phyloP scores from a whole-genome alignment of 2,329 filamentous ascomycete species.

The Arthroderma sp. region DNA sequence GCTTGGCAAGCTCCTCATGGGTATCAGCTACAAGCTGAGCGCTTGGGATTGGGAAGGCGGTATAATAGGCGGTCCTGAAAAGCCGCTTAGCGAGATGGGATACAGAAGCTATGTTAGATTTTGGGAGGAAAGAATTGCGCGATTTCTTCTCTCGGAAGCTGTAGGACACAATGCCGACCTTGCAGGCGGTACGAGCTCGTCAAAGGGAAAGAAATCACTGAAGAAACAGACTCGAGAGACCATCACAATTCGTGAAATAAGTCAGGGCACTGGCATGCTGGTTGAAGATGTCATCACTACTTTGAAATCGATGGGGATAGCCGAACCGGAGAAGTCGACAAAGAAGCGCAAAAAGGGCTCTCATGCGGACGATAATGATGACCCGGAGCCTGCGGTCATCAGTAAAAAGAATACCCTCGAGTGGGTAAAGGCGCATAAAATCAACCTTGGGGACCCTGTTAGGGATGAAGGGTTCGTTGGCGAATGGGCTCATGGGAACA shows the following conservation, averaged over 20 bases:
- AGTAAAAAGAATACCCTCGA: conserved; percentile 47
- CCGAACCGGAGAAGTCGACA: conserved; percentile 37
- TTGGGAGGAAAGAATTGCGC: conserved; percentile 72
- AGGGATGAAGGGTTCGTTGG: conserved; percentile 63
- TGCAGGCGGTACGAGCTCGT: conserved; percentile 8
- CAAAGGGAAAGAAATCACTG: conserved; percentile 25
- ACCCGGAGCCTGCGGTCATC: conserved; percentile 30
- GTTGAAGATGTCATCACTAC: conserved; percentile 70
- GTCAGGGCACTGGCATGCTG: conserved; percentile 67
- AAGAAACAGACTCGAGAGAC: conserved; percentile 32
- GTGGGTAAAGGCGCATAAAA: conserved; percentile 52
- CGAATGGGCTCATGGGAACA: conserved; percentile 43
- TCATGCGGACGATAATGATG: conserved; percentile 10
- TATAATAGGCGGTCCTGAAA: conserved; percentile 81
- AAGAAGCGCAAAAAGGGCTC: conserved; percentile 40
- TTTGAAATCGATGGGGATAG: conserved; percentile 65
- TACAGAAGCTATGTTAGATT: conserved; percentile 69
- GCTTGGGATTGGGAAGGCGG: conserved; percentile 52
- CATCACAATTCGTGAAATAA: conserved; percentile 58
- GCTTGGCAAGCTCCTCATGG: conserved; percentile 79
- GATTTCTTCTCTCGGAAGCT: conserved; percentile 40
- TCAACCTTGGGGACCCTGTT: conserved; percentile 54
- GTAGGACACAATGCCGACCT: conserved; percentile 12
- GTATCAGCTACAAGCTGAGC: conserved; percentile 83
- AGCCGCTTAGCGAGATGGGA: conserved; percentile 78